Evolutionary conservation across 1,284 basidiomycete species (phyloP).

Genomic region (Malassezia psittaci): DNA sequence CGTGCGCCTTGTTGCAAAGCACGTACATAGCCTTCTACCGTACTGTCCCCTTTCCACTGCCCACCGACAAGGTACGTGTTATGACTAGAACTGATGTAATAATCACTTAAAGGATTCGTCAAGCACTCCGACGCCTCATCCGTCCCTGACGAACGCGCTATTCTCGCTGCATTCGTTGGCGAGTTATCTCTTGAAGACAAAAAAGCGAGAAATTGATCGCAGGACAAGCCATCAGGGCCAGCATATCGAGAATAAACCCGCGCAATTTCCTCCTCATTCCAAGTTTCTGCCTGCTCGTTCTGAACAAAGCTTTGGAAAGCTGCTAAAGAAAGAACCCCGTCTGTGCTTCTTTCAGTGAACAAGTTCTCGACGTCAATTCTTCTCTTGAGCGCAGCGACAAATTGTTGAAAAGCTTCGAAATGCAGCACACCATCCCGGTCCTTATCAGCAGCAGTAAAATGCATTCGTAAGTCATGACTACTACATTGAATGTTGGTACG

Average conservation of each 20-base stretch:
- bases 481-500: conserved; percentile 64
- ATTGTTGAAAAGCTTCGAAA: conserved; percentile 70
- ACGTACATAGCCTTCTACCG: conserved; percentile 89
- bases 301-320: conserved; percentile 16
- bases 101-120: conserved; percentile 72
- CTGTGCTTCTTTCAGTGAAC: conserved; percentile 20
- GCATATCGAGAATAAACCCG: conserved; percentile 11
- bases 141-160: neutral
- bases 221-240: conserved; percentile 10
- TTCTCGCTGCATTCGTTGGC: neutral
- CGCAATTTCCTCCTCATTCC: neutral
- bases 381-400: conserved; percentile 73
- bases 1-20: conserved; percentile 81
- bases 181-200: conserved; percentile 37
- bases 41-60: conserved; percentile 84
- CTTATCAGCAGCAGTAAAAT: conserved; percentile 69
- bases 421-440: conserved; percentile 62
- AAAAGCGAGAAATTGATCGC: conserved; percentile 38
- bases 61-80: conserved; percentile 94
- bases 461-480: conserved; percentile 56
- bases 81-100: conserved; percentile 86
- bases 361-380: conserved; percentile 65
- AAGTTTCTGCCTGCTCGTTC: conserved; percentile 28
- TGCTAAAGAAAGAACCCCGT: neutral
- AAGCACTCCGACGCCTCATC: conserved; percentile 45